These are phyloP conservation scores for Lentithecium fluviatile DNA, from an alignment of 495 filamentous ascomycete genomes.

Conservation along the genomic window DNA sequence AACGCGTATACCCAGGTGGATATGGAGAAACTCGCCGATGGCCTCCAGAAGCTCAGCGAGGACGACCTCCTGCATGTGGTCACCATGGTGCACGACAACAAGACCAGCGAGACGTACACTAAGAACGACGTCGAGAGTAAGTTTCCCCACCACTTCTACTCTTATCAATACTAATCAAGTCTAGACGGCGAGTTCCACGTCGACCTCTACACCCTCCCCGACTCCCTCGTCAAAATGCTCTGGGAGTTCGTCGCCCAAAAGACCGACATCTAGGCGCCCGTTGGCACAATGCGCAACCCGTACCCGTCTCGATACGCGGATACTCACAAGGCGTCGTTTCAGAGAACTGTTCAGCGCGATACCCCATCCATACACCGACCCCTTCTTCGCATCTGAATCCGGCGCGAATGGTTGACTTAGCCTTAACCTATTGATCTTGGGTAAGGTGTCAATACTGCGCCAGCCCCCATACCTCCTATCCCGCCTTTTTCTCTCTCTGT, in stretches of 20 bases:
- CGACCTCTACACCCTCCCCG: conserved; percentile 92
- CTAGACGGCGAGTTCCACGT: conserved; percentile 96
- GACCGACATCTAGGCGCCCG: conserved; percentile 18
- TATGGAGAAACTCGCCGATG: conserved; percentile 97
- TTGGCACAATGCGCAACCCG: too few relatives aligned
- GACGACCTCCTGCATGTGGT: conserved; percentile 92
- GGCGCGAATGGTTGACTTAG: too few relatives aligned
- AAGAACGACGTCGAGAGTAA: conserved; percentile 95
- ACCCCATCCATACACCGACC: too few relatives aligned
- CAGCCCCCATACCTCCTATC: not conserved
- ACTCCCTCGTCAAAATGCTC: conserved; percentile 77
- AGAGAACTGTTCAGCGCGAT: too few relatives aligned
- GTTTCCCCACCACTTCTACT: conserved; percentile 40
- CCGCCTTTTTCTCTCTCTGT: not conserved
- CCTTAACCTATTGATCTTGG: not conserved
- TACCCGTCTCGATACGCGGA: too few relatives aligned
- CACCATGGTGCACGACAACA: conserved; percentile 97
- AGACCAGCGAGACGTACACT: conserved; percentile 84
- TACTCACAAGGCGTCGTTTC: too few relatives aligned
- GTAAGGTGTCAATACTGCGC: too few relatives aligned
- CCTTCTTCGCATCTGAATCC: too few relatives aligned
- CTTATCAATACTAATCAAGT: conserved; percentile 24
- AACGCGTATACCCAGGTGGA: conserved; percentile 57
- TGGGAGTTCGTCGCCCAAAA: conserved; percentile 71
- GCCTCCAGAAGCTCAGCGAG: conserved; percentile 75